Percentiles rank a stretch among this genome's conserved stretches.
Conservation (phyloP, 2,329 filamentous ascomycete species). For the Fusarium nematophilum region DNA sequence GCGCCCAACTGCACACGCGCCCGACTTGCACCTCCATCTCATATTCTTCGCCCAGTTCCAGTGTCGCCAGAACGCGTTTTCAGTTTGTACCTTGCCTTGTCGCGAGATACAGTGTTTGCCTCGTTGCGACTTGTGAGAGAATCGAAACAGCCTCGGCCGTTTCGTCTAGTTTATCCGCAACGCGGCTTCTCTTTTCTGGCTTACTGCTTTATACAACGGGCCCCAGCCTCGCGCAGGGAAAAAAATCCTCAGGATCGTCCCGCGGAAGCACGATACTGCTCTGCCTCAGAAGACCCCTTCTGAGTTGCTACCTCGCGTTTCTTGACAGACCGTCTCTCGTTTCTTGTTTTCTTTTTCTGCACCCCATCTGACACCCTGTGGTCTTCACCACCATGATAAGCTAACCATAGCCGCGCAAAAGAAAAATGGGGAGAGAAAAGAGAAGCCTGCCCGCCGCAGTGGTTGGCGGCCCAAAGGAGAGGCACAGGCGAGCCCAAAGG, state of each 20-base stretch:
- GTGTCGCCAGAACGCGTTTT: constrained; percentile 34
- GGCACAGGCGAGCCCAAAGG: constrained; percentile 48
- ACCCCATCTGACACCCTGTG: constrained; percentile 22
- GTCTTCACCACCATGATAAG: constrained; percentile 44
- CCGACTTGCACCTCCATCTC: constrained; percentile 31
- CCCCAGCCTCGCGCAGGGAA: constrained; percentile 21
- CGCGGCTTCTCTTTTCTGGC: constrained; percentile 18
- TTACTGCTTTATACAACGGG: constrained; percentile 8
- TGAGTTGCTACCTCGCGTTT: constrained; percentile 34
- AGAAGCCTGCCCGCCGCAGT: constrained; percentile 47
- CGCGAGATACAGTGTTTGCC: constrained; percentile 35
- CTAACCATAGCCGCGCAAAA: constrained; percentile 39
- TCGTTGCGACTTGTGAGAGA: constrained; percentile 37
- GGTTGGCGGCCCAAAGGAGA: constrained; percentile 50
- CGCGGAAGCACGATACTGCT: constrained; percentile 26
- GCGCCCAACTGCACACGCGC: constrained; percentile 44
- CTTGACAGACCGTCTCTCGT: constrained; percentile 22
- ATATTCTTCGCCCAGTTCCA: constrained; percentile 34
- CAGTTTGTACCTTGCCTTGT: constrained; percentile 33
- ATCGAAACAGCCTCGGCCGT: constrained; percentile 35
- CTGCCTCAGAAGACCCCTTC: constrained; percentile 26
- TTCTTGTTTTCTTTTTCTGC: constrained; percentile 2
- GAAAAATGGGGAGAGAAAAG: constrained; percentile 53
- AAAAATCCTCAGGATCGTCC: constrained; percentile 19
- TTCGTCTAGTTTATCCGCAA: constrained; percentile 31